These are phyloP conservation scores for Rhizoctonia solani DNA, from an alignment of 1,284 basidiomycete genomes.

Conservation along the genomic window DNA sequence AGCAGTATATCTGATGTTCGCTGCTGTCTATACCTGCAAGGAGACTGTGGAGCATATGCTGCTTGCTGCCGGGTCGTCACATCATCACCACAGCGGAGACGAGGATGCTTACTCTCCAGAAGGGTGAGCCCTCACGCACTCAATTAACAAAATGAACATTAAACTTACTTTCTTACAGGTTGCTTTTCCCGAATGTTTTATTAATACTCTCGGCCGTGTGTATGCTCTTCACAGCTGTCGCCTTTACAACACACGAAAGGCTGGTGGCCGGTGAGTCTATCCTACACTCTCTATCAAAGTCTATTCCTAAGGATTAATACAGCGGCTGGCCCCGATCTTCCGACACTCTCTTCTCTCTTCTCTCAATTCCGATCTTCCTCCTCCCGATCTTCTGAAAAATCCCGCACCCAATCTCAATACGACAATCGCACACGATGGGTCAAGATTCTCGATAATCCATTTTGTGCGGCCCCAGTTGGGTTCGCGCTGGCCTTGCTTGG, in stretches of 20 bases:
- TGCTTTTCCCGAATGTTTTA: conserved; percentile 19
- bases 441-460: conserved; percentile 59
- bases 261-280: conserved; percentile 15
- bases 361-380: conserved; percentile 50
- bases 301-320: background rate
- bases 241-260: conserved; percentile 16
- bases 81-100: conserved; percentile 54
- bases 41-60: conserved; percentile 86
- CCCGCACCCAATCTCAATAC: conserved; percentile 45
- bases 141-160: background rate
- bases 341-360: conserved; percentile 50
- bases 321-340: conserved; percentile 54
- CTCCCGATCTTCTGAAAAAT: conserved; percentile 46
- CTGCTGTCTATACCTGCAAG: conserved; percentile 90
- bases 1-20: conserved; percentile 86
- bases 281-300: background rate
- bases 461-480: conserved; percentile 54
- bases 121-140: conserved; percentile 2
- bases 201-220: conserved; percentile 10
- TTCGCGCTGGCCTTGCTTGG: conserved; percentile 49
- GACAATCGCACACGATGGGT: conserved; percentile 42
- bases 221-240: conserved; percentile 22
- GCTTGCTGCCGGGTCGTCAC: conserved; percentile 49
- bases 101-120: conserved; percentile 50
- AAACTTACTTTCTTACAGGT: background rate